phyloP scores from a whole-genome alignment of 2,329 filamentous ascomycete species.

The Diaporthe capsici region DNA sequence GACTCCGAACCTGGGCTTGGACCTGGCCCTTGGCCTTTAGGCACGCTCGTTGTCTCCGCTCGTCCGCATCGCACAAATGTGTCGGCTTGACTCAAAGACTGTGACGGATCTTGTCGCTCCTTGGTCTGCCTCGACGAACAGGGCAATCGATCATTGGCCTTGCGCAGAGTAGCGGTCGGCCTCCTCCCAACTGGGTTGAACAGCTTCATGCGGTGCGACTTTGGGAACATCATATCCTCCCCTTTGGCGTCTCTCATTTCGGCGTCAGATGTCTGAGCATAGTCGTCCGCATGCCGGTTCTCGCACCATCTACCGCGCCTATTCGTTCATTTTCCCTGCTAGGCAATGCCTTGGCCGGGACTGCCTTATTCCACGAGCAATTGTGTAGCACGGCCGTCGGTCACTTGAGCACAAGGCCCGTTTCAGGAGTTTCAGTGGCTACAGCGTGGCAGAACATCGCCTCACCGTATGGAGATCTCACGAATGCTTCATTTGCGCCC shows the following conservation, averaged over 20 bases:
- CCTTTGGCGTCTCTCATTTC: conserved; percentile 7
- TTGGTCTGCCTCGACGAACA: conserved; percentile 3
- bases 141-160: conserved; percentile 24
- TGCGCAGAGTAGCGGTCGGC: not conserved
- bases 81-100: conserved; percentile 1
- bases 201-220: conserved; percentile 36
- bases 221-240: not conserved
- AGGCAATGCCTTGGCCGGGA: conserved; percentile 5
- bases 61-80: conserved; percentile 33
- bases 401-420: conserved; percentile 29
- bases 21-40: not conserved
- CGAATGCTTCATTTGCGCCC: conserved; percentile 29
- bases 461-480: conserved; percentile 35
- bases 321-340: conserved; percentile 27
- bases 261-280: conserved; percentile 1
- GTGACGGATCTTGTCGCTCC: conserved; percentile 13
- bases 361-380: not conserved
- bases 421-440: conserved; percentile 23
- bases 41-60: not conserved
- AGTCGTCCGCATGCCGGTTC: conserved; percentile 8
- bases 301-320: not conserved
- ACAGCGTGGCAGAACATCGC: conserved; percentile 18
- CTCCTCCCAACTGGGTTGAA: conserved; percentile 18
- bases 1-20: not conserved
- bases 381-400: conserved; percentile 27